Base-by-base conservation (phyloP, 2,329 filamentous ascomycete species). In the Periconia macrospinosa region DNA sequence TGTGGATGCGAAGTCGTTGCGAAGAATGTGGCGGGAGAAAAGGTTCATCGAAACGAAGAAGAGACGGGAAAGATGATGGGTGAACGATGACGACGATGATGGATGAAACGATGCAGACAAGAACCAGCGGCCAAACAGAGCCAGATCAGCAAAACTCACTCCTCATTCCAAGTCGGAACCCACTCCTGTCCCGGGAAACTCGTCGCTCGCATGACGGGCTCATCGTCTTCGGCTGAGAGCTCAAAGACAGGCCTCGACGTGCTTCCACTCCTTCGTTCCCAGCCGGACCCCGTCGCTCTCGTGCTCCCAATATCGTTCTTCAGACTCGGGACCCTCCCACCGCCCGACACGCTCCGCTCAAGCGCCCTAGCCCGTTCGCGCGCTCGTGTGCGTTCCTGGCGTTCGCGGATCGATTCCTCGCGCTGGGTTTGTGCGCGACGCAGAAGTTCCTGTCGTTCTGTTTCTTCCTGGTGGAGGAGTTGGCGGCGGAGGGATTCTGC, bases 151-250 rank as follows among this genome's bases (percentile, higher is more conserved):
- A 18, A 41, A 35, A 20, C 27, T 41, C 52, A 72, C 35, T 73
- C 70, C 33, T 71, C 73, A 35, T 69, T 71, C 61, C 69, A 74
- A 47, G 65, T 70, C 8, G 85, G 85, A 61, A 83, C 83, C 86
- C 87, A 90, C 69, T 89, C 86, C 73, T 88, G 85, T 0, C 87
- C 87, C 0, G 87, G 87, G 69, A 89, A 90, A 66, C 82, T 86
- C 13, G 85, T 86, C 7, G 86, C 86, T 45, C 78, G 81, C 87
- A 90, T 89, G 54, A 79, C 75, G 13, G 82, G 80, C 65, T 75
- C 68, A 14, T 79, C 76, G n/a, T 79, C 76, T 41, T 75, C 71
- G 15, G 69, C 70, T 19, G 68, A 63, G 44, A 72, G 43, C 50
- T 71, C 70, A 48, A 72, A 74, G 1, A 72, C 66, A 5, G 60